These are phyloP conservation scores for Lactarius vividus DNA, from an alignment of 768 basidiomycete species.

Conservation along the genomic window DNA sequence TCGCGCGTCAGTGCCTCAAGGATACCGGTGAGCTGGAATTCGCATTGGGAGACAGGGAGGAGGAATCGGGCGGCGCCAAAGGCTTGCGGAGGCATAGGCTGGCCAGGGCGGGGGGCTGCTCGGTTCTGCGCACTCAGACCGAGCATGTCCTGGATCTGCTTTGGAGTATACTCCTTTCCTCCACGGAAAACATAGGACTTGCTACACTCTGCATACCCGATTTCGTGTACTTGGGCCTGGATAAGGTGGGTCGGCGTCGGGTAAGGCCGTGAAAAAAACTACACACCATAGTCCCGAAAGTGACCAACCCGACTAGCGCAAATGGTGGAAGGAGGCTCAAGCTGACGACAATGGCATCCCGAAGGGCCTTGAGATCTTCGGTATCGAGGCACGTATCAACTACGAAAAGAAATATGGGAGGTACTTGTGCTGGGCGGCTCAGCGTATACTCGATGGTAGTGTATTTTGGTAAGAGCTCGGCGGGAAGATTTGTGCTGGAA, in stretches of 20 bases:
- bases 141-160: constrained; percentile 99
- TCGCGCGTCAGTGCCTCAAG: constrained; percentile 85
- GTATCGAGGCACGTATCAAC: constrained; percentile 96
- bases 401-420: constrained; percentile 95
- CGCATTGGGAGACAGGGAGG: constrained; percentile 86
- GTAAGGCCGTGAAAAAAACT: neutral
- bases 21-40: constrained; percentile 94
- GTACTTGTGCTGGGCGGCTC: constrained; percentile 82
- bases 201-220: constrained; percentile 92
- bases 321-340: constrained; percentile 90
- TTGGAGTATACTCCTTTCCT: constrained; percentile 91
- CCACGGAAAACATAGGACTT: constrained; percentile 99
- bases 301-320: constrained; percentile 93
- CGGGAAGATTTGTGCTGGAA: constrained; percentile 92
- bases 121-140: constrained; percentile 76
- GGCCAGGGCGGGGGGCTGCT: constrained; percentile 83
- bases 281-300: constrained; percentile 93
- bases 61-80: constrained; percentile 90
- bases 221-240: constrained; percentile 97
- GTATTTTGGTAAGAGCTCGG: constrained; percentile 95
- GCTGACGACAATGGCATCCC: constrained; percentile 93
- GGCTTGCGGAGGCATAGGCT: constrained; percentile 74
- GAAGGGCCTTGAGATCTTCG: constrained; percentile 92
- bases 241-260: constrained; percentile 3
- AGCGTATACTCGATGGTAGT: constrained; percentile 99